Conservation (phyloP, 2,329 filamentous ascomycete genomes). For the Neofusicoccum laricinum region DNA sequence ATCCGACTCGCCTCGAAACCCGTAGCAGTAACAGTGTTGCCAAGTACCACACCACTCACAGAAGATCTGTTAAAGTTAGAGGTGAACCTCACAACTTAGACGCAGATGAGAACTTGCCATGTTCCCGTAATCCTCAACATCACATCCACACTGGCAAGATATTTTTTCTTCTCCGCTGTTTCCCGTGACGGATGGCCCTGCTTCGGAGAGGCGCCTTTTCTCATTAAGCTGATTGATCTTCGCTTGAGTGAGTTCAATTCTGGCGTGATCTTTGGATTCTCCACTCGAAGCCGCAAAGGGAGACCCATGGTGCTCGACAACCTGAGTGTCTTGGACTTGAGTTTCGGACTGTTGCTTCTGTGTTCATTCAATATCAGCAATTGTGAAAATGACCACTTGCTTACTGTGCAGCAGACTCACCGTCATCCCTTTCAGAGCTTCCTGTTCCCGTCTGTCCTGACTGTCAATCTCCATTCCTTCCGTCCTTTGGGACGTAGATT, state of each 20-base stretch:
- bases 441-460: background rate
- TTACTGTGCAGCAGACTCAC: too few relatives aligned
- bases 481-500: background rate
- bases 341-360: background rate
- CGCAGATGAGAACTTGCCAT: slow-evolving; percentile 36
- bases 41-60: slow-evolving; percentile 44
- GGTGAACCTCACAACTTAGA: background rate
- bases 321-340: background rate
- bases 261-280: background rate
- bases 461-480: background rate
- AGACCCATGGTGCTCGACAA: background rate
- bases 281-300: background rate
- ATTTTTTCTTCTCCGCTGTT: slow-evolving; percentile 22
- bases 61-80: slow-evolving; percentile 33
- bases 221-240: slow-evolving; percentile 21
- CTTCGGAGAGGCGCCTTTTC: background rate
- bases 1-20: slow-evolving; percentile 29
- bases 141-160: slow-evolving; percentile 42
- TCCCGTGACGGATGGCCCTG: background rate
- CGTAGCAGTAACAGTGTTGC: slow-evolving; percentile 49
- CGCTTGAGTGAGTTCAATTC: slow-evolving; percentile 18
- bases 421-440: background rate
- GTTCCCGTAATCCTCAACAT: slow-evolving; percentile 33
- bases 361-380: background rate
- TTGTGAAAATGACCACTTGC: background rate